phyloP scores from a whole-genome alignment of 352 stramenopile species.

The Phytopythium vexans region DNA sequence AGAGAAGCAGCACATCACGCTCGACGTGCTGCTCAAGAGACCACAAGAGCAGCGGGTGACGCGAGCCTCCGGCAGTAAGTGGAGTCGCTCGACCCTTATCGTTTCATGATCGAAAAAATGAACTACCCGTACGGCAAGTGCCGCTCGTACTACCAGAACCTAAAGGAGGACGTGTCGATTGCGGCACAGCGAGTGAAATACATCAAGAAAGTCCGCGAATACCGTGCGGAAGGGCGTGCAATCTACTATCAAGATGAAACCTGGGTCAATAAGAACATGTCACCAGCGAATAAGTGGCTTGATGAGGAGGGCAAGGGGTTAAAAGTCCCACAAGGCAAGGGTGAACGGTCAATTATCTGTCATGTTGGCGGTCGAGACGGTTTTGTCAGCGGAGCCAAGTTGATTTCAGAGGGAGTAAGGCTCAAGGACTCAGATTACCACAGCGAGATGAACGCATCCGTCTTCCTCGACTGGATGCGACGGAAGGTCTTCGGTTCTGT shows the following conservation, averaged over 20 bases:
- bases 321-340: conserved; percentile 15
- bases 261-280: conserved; percentile 15
- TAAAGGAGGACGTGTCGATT: conserved; percentile 7
- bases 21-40: conserved; percentile 3
- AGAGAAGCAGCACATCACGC: conserved; percentile 7
- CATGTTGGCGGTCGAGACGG: conserved; percentile 9
- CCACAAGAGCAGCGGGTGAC: no score
- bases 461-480: conserved; percentile 18
- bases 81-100: conserved; percentile 9
- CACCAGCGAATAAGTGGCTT: conserved; percentile 8
- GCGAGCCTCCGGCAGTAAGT: conserved; percentile 8
- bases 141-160: conserved; percentile 6
- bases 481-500: conserved; percentile 12
- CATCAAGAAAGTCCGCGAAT: conserved; percentile 5
- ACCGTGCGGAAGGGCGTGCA: conserved; percentile 4
- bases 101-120: conserved; percentile 7
- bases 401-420: conserved; percentile 21
- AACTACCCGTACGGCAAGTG: conserved; percentile 7
- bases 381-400: conserved; percentile 12
- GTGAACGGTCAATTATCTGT: conserved; percentile 14
- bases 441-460: conserved; percentile 19
- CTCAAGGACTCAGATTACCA: conserved; percentile 24
- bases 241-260: conserved; percentile 17
- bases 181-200: conserved; percentile 9
- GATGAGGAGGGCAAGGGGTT: conserved; percentile 11